These are phyloP conservation scores for Penicillium corylophilum DNA, from an alignment of 2,329 filamentous ascomycete species.

Conservation along the genomic window DNA sequence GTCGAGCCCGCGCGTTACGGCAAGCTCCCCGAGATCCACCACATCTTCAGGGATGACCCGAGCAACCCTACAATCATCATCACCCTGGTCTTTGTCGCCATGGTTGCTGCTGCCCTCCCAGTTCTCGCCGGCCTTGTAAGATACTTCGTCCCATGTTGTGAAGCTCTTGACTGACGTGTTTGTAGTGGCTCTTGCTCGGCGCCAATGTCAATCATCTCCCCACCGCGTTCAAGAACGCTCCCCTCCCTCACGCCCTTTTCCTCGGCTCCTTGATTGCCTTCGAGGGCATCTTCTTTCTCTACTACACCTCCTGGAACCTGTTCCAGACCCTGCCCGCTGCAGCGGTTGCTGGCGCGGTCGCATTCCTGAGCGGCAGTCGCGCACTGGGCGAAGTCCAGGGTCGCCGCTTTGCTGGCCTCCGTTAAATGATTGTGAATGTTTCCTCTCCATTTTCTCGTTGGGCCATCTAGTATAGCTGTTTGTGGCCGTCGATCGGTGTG, in stretches of 20 bases:
- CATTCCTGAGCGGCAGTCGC: constrained; percentile 83
- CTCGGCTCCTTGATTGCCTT: constrained; percentile 83
- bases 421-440: constrained; percentile 42
- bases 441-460: background rate
- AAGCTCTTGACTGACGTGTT: constrained; percentile 8
- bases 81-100: constrained; percentile 72
- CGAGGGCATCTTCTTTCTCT: constrained; percentile 90
- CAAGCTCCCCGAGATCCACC: constrained; percentile 79
- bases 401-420: constrained; percentile 71
- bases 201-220: constrained; percentile 77
- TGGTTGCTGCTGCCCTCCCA: constrained; percentile 72
- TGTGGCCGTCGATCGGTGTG: background rate
- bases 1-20: constrained; percentile 78
- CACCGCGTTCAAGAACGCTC: constrained; percentile 72
- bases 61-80: constrained; percentile 78
- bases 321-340: constrained; percentile 83
- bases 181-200: constrained; percentile 75
- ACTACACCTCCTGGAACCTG: constrained; percentile 88
- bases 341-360: constrained; percentile 64
- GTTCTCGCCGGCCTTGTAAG: constrained; percentile 69
- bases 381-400: constrained; percentile 91
- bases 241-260: constrained; percentile 79
- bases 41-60: constrained; percentile 80
- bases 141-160: background rate
- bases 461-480: background rate